phyloP scores from a whole-genome alignment of 345 rosid species.

The Corchorus olitorius region DNA sequence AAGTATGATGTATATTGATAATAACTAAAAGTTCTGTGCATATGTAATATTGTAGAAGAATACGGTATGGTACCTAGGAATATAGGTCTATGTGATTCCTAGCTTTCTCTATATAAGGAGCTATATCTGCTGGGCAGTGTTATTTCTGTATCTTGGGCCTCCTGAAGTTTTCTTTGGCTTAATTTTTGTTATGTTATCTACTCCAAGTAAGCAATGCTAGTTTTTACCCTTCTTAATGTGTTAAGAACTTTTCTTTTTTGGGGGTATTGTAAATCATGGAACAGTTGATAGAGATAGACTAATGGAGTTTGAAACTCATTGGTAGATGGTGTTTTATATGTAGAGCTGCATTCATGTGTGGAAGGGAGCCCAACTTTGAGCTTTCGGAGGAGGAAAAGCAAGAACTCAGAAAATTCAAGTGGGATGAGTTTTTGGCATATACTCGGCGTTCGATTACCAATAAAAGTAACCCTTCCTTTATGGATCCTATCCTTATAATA shows the following conservation, averaged over 20 bases:
- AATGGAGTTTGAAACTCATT: conserved; percentile 9
- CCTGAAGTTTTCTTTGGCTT: not conserved
- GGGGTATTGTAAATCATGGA: not conserved
- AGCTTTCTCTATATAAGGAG: not conserved
- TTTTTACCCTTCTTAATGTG: not conserved
- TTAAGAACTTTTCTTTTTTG: not conserved
- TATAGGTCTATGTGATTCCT: not conserved
- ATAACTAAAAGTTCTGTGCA: not conserved
- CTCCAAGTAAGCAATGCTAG: not conserved
- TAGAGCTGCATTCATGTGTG: conserved; percentile 99
- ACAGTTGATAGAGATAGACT: conserved; percentile 10
- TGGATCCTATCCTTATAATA: not conserved
- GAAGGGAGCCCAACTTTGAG: conserved; percentile 93
- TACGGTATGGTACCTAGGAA: not conserved
- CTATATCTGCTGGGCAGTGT: not conserved
- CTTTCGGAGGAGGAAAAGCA: conserved; percentile 73
- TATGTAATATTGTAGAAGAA: not conserved
- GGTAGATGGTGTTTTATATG: conserved; percentile 13
- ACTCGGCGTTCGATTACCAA: conserved; percentile 83
- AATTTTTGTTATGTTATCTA: not conserved
- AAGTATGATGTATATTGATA: not conserved
- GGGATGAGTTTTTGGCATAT: conserved; percentile 87
- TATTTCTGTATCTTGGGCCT: not conserved
- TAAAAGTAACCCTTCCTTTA: conserved; percentile 59
- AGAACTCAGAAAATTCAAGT: conserved; percentile 68